Evolutionary conservation across 2,329 filamentous ascomycete genomes (phyloP), one percentile per base, ranked within the genome.

Genomic region (Penicillium sp.): DNA sequence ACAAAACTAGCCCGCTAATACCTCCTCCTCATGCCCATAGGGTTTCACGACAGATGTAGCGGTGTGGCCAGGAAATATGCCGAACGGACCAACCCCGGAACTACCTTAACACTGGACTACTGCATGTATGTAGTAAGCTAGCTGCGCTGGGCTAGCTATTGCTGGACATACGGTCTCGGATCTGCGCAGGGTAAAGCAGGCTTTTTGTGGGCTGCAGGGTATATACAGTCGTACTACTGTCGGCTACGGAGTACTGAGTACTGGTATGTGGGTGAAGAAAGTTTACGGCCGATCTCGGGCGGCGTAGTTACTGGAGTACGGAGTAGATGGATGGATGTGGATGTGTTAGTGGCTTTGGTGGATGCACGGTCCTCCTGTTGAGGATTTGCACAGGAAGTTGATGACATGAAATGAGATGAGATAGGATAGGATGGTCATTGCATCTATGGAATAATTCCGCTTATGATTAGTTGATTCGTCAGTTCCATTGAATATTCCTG

Each of bases 41-140:
- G 28, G 45, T 35, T 35, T 19, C 47, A 35, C 47, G n/a, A 19
- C 28, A 13, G 47, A 35, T 35, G 28, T 51, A 51, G 47, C 47
- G 47, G 47, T 51, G 47, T 35, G 28, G n/a, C 22, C 22, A n/a
- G 24, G 26, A 50, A 51, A 15, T n/a, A 13, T 17, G 47, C 47
- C n/a, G 47, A 51, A 22, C 30, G 45, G 45, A 30, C 15, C 13
- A 50, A n/a, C 17, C 45, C 45, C 45, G 17, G 45, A 33, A 50
- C 38, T 22, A 12, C n/a, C n/a, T 22, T 40, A 10, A 42, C 4
- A 42, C n/a, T 40, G 28, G 28, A 8, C 38, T 42, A 19, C 38
- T 42, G 12, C 15, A 37, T 37, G 17, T n/a, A 40, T n/a, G 1
- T n/a, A 40, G 37, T 5, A 5, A 40, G 37, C 17, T 40, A 7